Conservation (phyloP, 306 rosid genomes). For the Malus sieversii region DNA sequence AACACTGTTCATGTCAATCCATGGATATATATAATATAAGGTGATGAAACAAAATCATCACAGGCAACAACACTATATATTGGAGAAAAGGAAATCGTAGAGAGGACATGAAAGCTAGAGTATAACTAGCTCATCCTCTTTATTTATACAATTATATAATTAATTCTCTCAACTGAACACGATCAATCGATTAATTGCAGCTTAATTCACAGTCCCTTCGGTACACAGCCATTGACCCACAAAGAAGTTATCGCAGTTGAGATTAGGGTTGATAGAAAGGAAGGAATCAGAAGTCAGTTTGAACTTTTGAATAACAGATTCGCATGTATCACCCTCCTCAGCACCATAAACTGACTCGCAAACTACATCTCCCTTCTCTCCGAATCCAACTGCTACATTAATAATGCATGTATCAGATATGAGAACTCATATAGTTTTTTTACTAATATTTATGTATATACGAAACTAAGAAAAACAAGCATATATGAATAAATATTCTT, state of each 20-base stretch:
- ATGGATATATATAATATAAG: too few species aligned
- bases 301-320: neutral
- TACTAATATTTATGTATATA: neutral
- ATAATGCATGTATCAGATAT: neutral
- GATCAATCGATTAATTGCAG: neutral
- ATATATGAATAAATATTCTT: neutral
- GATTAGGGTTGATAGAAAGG: conserved; percentile 3
- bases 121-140: too few species aligned
- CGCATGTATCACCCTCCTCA: conserved; percentile 8
- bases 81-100: too few species aligned
- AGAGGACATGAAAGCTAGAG: too few species aligned
- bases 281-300: neutral
- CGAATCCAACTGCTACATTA: neutral
- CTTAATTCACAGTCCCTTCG: neutral
- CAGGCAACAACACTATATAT: too few species aligned
- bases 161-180: neutral
- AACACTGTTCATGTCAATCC: too few species aligned
- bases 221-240: conserved; percentile 18
- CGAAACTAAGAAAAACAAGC: neutral
- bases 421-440: neutral
- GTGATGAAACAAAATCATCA: too few species aligned
- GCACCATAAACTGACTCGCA: neutral
- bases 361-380: too few species aligned
- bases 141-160: too few species aligned
- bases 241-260: conserved; percentile 6